phyloP scores from a whole-genome alignment of 345 rosid species.

The Gossypium ekmanianum region DNA sequence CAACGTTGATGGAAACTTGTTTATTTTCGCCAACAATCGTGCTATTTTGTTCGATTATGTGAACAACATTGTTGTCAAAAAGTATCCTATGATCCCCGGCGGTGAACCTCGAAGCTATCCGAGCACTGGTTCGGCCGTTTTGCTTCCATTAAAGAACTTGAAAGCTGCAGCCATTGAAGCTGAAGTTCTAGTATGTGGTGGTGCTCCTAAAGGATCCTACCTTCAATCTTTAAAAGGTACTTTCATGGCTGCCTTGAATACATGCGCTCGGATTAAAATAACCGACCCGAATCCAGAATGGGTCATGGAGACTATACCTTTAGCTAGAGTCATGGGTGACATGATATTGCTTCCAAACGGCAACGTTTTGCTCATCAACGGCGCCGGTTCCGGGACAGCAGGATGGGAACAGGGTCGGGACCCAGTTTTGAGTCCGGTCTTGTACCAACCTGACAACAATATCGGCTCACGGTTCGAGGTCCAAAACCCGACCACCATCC shows the following conservation, averaged over 20 bases:
- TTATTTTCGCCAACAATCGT: not conserved
- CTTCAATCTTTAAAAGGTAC: not conserved
- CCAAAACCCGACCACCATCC: slow-evolving; percentile 42
- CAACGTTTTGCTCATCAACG: not conserved
- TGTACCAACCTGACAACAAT: slow-evolving; percentile 45
- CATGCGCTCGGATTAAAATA: slow-evolving; percentile 23
- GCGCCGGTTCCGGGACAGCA: not conserved
- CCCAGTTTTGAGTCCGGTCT: not conserved
- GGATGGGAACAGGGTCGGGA: not conserved
- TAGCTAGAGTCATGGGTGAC: slow-evolving; percentile 71
- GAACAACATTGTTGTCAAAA: not conserved
- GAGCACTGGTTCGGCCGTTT: not conserved
- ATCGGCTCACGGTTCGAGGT: slow-evolving; percentile 44
- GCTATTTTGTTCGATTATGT: not conserved
- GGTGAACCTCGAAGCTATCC: not conserved
- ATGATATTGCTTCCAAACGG: slow-evolving; percentile 68
- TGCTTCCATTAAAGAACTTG: not conserved
- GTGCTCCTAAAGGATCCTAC: not conserved
- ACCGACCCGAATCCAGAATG: not conserved
- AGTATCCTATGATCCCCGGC: not conserved
- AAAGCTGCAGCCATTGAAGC: not conserved
- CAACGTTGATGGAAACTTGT: not conserved
- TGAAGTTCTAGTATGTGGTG: not conserved
- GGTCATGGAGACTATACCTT: slow-evolving; percentile 19
- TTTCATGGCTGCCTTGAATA: not conserved